A percentile compares a stretch with the other conserved stretches of the same genome.
Conservation (phyloP, 768 basidiomycete genomes). For the Lentinus tigrinus region DNA sequence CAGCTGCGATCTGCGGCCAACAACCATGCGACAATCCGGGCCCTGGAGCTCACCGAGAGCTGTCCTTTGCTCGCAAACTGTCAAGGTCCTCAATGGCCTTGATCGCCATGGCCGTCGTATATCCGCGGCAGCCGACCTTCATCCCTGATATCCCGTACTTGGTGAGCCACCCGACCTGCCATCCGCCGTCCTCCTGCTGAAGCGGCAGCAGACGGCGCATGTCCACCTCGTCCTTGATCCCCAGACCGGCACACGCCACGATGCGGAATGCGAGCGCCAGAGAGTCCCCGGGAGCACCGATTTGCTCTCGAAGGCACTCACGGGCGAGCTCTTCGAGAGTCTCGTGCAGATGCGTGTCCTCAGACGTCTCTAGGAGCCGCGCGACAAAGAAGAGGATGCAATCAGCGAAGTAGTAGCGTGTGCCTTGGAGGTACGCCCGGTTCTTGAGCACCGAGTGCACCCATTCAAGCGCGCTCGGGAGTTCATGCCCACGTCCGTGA, state of each 20-base stretch:
- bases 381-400: slow-evolving; percentile 47
- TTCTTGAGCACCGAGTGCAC: slow-evolving; percentile 42
- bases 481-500: slow-evolving; percentile 43
- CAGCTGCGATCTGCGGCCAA: too few relatives aligned
- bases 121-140: slow-evolving; percentile 46
- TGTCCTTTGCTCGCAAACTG: neutral
- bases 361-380: slow-evolving; percentile 37
- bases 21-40: too few relatives aligned
- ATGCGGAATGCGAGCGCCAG: slow-evolving; percentile 52
- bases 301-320: slow-evolving; percentile 43
- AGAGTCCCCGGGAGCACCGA: slow-evolving; percentile 46
- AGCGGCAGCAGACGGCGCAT: slow-evolving; percentile 40
- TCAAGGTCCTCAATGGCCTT: slow-evolving; percentile 36
- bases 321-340: slow-evolving; percentile 33
- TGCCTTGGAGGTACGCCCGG: slow-evolving; percentile 49
- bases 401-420: slow-evolving; percentile 47
- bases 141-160: slow-evolving; percentile 47
- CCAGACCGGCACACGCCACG: slow-evolving; percentile 38
- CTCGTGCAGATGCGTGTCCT: slow-evolving; percentile 21
- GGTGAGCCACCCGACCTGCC: slow-evolving; percentile 52
- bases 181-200: slow-evolving; percentile 50
- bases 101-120: slow-evolving; percentile 50
- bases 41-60: neutral
- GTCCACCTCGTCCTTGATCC: slow-evolving; percentile 41
- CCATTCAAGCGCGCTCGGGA: slow-evolving; percentile 41